phyloP scores from a whole-genome alignment of 164 flowering plant genomes.

The Macadamia tetraphylla region DNA sequence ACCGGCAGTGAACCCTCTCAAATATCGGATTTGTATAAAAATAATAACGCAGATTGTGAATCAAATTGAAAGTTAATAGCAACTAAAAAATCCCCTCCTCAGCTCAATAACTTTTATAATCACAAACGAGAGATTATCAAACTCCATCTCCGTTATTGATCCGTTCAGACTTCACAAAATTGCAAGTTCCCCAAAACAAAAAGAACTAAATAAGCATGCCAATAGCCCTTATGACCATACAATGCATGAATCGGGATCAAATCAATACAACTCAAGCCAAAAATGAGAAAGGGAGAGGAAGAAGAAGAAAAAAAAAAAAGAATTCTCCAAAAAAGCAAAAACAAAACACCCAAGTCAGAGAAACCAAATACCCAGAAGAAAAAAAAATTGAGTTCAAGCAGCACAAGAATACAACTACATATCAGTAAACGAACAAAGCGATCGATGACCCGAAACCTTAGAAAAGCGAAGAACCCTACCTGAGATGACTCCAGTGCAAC shows the following conservation, averaged over 20 bases:
- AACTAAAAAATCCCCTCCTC: background rate
- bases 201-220: background rate
- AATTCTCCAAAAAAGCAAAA: background rate
- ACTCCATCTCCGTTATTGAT: background rate
- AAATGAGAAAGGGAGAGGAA: background rate
- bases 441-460: background rate
- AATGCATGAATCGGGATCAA: background rate
- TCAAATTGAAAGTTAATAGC: background rate
- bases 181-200: background rate
- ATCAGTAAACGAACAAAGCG: background rate
- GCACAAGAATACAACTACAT: background rate
- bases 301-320: background rate
- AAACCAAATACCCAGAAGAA: background rate
- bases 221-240: background rate
- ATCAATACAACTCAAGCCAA: background rate
- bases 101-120: background rate
- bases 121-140: background rate
- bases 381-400: conserved; percentile 1
- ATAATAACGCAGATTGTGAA: background rate
- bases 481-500: conserved; percentile 1
- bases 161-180: background rate
- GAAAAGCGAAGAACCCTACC: conserved; percentile 6
- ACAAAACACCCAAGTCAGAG: background rate
- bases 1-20: background rate
- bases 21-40: background rate